Percentiles rank a stretch among this genome's conserved stretches.
Evolutionary conservation across 495 filamentous ascomycete species (phyloP).

Genomic region (Saxispiralis lemnorum): DNA sequence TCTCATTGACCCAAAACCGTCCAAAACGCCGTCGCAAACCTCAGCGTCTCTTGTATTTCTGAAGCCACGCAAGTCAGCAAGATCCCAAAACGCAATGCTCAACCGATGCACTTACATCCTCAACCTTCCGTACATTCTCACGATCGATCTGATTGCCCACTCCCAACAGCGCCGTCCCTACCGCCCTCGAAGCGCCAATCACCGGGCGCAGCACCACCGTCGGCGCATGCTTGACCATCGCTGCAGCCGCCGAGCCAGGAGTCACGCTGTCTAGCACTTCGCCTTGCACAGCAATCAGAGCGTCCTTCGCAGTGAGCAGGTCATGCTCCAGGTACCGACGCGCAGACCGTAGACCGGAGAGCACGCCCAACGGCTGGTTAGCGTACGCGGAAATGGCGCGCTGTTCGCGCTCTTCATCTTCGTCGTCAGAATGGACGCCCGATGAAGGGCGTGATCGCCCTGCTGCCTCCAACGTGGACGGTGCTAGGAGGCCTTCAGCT

Average conservation of each 20-base stretch:
- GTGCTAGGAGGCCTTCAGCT: slow-evolving; percentile 57
- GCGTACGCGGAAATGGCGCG: slow-evolving; percentile 65
- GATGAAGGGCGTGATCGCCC: slow-evolving; percentile 3
- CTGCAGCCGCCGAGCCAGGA: slow-evolving; percentile 64
- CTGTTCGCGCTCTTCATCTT: slow-evolving; percentile 32
- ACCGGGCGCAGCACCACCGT: slow-evolving; percentile 80
- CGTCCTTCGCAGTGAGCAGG: slow-evolving; percentile 65
- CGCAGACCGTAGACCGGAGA: slow-evolving; percentile 69
- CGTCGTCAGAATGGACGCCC: slow-evolving; percentile 42
- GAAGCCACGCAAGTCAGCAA: background rate
- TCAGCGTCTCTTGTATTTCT: slow-evolving; percentile 5
- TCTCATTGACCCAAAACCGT: too few species aligned
- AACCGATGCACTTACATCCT: slow-evolving; percentile 50
- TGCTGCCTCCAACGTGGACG: slow-evolving; percentile 10
- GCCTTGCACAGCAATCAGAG: slow-evolving; percentile 82
- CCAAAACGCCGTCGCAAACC: too few species aligned
- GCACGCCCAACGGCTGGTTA: slow-evolving; percentile 72
- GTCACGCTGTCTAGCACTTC: slow-evolving; percentile 76
- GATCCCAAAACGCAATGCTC: background rate
- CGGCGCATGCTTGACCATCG: slow-evolving; percentile 64
- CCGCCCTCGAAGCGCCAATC: slow-evolving; percentile 77
- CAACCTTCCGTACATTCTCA: slow-evolving; percentile 59
- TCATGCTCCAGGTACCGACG: slow-evolving; percentile 71
- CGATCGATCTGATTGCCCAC: slow-evolving; percentile 88
- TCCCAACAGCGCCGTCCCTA: slow-evolving; percentile 75